Conservation (phyloP, 257 asterid genomes). For the Solanum boliviense region DNA sequence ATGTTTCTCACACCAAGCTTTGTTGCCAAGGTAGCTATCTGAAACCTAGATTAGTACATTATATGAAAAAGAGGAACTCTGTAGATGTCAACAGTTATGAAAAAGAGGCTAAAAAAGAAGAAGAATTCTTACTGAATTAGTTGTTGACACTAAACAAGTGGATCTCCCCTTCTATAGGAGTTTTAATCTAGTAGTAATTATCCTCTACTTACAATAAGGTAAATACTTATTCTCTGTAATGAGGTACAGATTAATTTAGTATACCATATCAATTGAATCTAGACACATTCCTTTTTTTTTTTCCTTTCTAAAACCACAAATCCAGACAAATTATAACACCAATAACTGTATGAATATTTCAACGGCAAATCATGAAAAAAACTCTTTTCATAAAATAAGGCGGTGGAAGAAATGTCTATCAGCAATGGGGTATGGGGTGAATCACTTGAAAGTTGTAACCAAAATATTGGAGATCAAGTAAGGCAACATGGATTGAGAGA, state of each 20-base stretch:
- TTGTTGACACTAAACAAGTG: background rate
- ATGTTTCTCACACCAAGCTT: conserved; percentile 96
- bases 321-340: background rate
- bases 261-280: background rate
- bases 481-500: background rate
- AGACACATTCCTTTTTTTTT: background rate
- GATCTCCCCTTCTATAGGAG: background rate
- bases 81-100: background rate
- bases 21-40: conserved; percentile 89
- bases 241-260: background rate
- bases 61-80: background rate
- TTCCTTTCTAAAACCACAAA: background rate
- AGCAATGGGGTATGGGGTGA: background rate
- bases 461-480: background rate
- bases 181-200: background rate
- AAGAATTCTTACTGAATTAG: background rate
- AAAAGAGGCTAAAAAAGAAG: background rate
- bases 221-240: background rate
- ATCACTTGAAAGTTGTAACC: background rate
- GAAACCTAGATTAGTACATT: conserved; percentile 47
- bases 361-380: background rate
- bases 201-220: background rate
- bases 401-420: background rate
- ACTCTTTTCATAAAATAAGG: background rate
- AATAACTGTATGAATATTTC: background rate